These are phyloP conservation scores for Aspergillus sp. DNA, from an alignment of 2,329 filamentous ascomycete genomes.

Conservation along the genomic window DNA sequence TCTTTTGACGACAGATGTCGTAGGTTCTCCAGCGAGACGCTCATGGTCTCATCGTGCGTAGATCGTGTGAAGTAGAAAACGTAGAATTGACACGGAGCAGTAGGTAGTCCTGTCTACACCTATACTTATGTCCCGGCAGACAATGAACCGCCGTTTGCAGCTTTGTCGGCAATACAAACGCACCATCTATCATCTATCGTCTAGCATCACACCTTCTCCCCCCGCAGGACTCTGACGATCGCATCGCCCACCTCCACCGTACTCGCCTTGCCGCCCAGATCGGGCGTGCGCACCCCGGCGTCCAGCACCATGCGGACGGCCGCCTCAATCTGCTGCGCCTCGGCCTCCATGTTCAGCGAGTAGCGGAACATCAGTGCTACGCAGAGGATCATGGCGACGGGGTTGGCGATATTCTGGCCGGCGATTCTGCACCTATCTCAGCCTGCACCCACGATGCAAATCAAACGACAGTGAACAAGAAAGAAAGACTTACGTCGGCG, in stretches of 20 bases:
- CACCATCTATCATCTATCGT: too few species aligned
- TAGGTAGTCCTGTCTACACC: too few species aligned
- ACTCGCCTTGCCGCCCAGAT: conserved; percentile 71
- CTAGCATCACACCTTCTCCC: conserved; percentile 21
- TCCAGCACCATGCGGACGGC: conserved; percentile 77
- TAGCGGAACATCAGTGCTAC: conserved; percentile 93
- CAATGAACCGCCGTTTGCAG: too few species aligned
- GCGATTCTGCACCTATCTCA: conserved; percentile 64
- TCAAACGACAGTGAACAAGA: neutral
- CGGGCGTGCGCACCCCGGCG: conserved; percentile 70
- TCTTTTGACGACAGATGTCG: conserved; percentile 13
- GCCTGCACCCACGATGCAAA: neutral
- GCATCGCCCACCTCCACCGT: conserved; percentile 77
- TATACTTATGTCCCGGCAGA: too few species aligned
- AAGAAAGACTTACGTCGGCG: conserved; percentile 31
- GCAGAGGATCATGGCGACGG: conserved; percentile 83
- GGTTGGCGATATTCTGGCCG: conserved; percentile 82
- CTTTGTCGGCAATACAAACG: too few species aligned
- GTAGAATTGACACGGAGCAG: neutral
- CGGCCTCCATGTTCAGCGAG: conserved; percentile 72
- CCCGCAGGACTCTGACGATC: conserved; percentile 66
- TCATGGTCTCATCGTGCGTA: neutral
- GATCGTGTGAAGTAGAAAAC: neutral
- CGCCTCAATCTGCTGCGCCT: conserved; percentile 74
- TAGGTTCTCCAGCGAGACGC: conserved; percentile 19